Percentiles rank a stretch among this genome's conserved stretches.
These are phyloP conservation scores for Exserohilum turcica DNA, from an alignment of 2,329 filamentous ascomycete genomes.

Conservation along the genomic window DNA sequence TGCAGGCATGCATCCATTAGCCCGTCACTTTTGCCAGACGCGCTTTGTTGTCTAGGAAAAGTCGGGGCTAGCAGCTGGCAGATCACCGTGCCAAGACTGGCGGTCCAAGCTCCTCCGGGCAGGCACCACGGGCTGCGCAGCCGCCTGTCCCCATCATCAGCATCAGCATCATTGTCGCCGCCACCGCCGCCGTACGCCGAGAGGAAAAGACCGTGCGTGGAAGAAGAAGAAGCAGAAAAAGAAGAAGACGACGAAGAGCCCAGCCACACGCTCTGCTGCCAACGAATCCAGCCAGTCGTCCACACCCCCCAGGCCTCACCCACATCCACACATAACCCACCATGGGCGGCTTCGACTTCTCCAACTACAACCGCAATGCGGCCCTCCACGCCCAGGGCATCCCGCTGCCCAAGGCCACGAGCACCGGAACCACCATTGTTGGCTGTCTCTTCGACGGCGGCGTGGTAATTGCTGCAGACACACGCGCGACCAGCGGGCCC, in stretches of 20 bases:
- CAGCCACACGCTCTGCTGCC: neutral
- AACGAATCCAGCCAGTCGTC: neutral
- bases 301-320: neutral
- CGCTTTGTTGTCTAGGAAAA: constrained; percentile 25
- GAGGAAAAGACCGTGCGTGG: neutral
- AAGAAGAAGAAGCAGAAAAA: too few species aligned
- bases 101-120: constrained; percentile 23
- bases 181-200: constrained; percentile 8
- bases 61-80: constrained; percentile 13
- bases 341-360: constrained; percentile 85
- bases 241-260: too few species aligned
- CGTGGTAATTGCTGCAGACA: constrained; percentile 98
- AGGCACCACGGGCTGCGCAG: constrained; percentile 34
- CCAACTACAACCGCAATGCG: constrained; percentile 99
- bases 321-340: constrained; percentile 41
- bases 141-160: constrained; percentile 12
- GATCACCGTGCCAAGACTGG: constrained; percentile 13
- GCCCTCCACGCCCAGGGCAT: constrained; percentile 93
- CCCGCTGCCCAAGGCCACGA: constrained; percentile 94
- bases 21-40: constrained; percentile 8
- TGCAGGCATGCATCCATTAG: constrained; percentile 23
- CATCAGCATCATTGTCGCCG: too few species aligned
- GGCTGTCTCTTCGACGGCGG: constrained; percentile 96
- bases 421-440: constrained; percentile 98
- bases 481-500: constrained; percentile 92